Evolutionary conservation across 805 yeast species (phyloP), one percentile per base, ranked within the genome.

Genomic region (Spencermartinsiella europaea): DNA sequence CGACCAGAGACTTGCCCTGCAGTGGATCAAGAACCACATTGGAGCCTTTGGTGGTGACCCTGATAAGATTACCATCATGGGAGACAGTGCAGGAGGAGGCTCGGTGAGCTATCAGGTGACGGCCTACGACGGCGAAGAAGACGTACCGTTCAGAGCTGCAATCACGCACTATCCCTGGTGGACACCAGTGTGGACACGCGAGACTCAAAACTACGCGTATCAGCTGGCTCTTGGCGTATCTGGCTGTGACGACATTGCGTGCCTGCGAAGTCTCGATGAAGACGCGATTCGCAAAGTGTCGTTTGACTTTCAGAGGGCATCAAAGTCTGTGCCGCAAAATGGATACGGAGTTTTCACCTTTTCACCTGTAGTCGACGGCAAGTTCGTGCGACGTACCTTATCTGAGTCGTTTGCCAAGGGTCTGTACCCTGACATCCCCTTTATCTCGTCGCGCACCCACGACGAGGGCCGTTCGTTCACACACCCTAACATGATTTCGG

Each of bases 41-140:
- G 48, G 25, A 10, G 41, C 49, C 25, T 69, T 69, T 53, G 71
- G 71, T 7, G 72, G 73, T 27, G 59, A 68, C 47, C 59, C 65
- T 2, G 51, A 55, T 19, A 56, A 53, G 49, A 55, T 69, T 10
- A 65, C 70, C 1, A 54, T 68, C 15, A 54, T 61, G 52, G 72
- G 73, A 5, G 67, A 63, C 48, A 52, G 61, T 38, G 72, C 73
- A 5, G 73, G 72, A 31, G 70, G 51, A 14, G 50, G 45, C 3
- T 34, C 45, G 14, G 53, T 49, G 2, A 40, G 40, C 8, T 38
- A 42, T 27, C 55, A 51, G 16, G 14, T 51, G 17, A 46, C 47
- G 12, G 52, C 53, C 3, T 42, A 47, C 28, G 55, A 44, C 15
- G 55, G 54, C 4, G 21, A 35, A 14, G 38, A 28, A 4, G 45